These are phyloP conservation scores for Aegilops umbellulata DNA, from an alignment of 176 grass and related monocot genomes.

Conservation along the genomic window DNA sequence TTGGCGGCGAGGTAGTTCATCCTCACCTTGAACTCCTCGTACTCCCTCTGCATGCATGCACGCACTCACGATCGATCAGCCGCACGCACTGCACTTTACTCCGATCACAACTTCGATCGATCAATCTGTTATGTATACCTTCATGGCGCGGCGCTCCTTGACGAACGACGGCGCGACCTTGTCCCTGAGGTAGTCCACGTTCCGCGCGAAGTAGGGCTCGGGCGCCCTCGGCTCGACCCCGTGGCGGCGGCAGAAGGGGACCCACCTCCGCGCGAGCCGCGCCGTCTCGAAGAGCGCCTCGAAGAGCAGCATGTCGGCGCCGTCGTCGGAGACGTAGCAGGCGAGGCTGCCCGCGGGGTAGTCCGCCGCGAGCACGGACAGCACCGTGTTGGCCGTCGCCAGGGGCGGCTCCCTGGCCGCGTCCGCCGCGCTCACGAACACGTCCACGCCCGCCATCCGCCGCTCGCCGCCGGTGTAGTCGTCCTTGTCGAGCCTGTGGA, in stretches of 20 bases:
- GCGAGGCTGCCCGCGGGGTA: slow-evolving; percentile 43
- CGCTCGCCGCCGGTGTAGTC: neutral
- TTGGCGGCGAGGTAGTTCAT: slow-evolving; percentile 58
- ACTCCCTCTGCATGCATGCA: slow-evolving; percentile 54
- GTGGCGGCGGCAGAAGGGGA: slow-evolving; percentile 52
- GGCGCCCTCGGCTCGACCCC: slow-evolving; percentile 54
- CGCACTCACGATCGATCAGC: neutral
- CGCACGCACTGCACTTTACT: too few species aligned
- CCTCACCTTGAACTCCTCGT: slow-evolving; percentile 64
- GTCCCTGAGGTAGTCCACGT: slow-evolving; percentile 49
- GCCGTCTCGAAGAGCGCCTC: slow-evolving; percentile 46
- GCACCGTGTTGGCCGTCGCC: slow-evolving; percentile 46
- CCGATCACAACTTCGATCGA: neutral
- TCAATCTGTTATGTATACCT: slow-evolving; percentile 17
- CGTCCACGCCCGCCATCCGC: slow-evolving; percentile 32
- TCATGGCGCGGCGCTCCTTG: slow-evolving; percentile 57
- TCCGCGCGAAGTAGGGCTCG: slow-evolving; percentile 47
- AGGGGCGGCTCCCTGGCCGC: slow-evolving; percentile 34
- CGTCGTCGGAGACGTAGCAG: slow-evolving; percentile 66
- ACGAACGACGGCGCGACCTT: slow-evolving; percentile 44
- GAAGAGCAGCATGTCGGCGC: slow-evolving; percentile 43
- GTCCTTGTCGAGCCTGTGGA: slow-evolving; percentile 25
- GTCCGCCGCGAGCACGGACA: slow-evolving; percentile 59
- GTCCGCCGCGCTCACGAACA: slow-evolving; percentile 42
- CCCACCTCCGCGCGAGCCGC: slow-evolving; percentile 34